Percentiles rank a stretch among this genome's conserved stretches.
phyloP scores from a whole-genome alignment of 2,329 filamentous ascomycete species.

The Ophiosphaerella narmari region DNA sequence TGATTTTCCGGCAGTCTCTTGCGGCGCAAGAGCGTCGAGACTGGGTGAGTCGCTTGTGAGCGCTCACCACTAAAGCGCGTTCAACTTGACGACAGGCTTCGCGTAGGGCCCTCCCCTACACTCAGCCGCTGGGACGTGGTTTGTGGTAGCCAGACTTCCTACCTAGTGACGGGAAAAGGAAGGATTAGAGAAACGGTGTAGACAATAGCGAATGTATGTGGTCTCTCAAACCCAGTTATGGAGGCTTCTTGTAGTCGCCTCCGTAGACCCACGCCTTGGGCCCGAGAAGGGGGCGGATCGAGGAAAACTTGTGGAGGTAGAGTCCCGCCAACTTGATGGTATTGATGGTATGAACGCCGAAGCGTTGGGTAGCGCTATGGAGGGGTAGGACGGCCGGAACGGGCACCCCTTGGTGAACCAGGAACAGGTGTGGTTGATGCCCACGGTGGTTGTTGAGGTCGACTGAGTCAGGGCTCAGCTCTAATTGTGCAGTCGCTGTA shows the following conservation, averaged over 20 bases:
- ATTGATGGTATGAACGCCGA: slow-evolving; percentile 49
- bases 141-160: slow-evolving; percentile 33
- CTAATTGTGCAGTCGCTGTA: slow-evolving; percentile 10
- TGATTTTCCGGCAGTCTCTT: slow-evolving; percentile 20
- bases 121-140: slow-evolving; percentile 43
- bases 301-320: slow-evolving; percentile 71
- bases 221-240: slow-evolving; percentile 72
- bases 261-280: slow-evolving; percentile 94
- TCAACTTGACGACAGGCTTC: slow-evolving; percentile 57
- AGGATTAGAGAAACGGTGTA: slow-evolving; percentile 21
- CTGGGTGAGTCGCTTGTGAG: slow-evolving; percentile 58
- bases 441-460: slow-evolving; percentile 21
- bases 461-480: slow-evolving; percentile 20
- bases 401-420: slow-evolving; percentile 26
- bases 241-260: slow-evolving; percentile 90
- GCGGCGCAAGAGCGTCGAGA: slow-evolving; percentile 37
- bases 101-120: slow-evolving; percentile 54
- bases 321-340: slow-evolving; percentile 94
- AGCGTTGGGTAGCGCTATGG: slow-evolving; percentile 36
- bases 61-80: slow-evolving; percentile 56
- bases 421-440: slow-evolving; percentile 29
- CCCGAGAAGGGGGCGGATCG: slow-evolving; percentile 87
- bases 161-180: slow-evolving; percentile 27
- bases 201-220: slow-evolving; percentile 18
- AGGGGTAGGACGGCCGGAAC: slow-evolving; percentile 24